Conservation (phyloP, 2,329 filamentous ascomycete species). For the Calycina herbarum region DNA sequence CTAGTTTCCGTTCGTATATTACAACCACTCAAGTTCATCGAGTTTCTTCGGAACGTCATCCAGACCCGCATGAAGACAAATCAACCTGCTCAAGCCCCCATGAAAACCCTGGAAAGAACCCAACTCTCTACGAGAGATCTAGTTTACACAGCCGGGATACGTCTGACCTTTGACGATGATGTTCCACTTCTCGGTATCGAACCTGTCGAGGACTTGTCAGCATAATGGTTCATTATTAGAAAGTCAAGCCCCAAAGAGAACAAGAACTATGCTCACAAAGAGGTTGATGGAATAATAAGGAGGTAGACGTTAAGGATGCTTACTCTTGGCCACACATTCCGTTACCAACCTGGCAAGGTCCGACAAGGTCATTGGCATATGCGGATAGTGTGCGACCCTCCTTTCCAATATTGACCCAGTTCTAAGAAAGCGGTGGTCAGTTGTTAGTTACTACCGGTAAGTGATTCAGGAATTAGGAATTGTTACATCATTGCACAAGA, state of each 20-base stretch:
- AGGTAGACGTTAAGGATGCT: neutral
- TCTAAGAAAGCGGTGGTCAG: neutral
- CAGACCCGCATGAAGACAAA: too few relatives aligned
- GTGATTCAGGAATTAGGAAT: neutral
- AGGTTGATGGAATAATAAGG: neutral
- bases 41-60: too few relatives aligned
- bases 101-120: neutral
- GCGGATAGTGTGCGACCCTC: neutral
- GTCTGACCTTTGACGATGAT: neutral
- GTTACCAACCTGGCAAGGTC: neutral
- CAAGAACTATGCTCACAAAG: neutral
- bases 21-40: too few relatives aligned
- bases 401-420: neutral
- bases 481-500: neutral
- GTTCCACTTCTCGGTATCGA: neutral
- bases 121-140: neutral
- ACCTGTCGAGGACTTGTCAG: neutral
- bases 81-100: neutral
- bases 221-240: neutral
- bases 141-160: neutral
- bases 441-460: neutral
- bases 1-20: too few relatives aligned
- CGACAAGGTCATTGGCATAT: neutral
- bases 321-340: neutral
- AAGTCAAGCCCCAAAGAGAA: too few relatives aligned